phyloP scores from a whole-genome alignment of 148 eudicot species.

The Amaranthus hypochondriacus region DNA sequence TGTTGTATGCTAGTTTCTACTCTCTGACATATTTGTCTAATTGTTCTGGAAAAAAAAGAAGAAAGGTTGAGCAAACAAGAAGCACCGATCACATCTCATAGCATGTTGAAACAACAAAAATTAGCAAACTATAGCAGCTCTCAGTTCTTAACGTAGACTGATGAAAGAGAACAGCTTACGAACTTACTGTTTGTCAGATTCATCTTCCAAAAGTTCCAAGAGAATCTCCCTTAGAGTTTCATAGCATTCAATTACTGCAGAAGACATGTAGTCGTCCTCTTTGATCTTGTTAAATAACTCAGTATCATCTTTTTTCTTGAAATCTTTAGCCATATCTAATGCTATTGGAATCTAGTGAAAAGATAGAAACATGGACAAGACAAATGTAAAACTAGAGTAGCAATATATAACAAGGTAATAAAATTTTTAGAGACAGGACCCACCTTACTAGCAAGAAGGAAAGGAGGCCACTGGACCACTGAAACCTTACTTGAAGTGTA shows the following conservation, averaged over 20 bases:
- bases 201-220: slow-evolving; percentile 46
- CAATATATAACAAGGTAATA: slow-evolving; percentile 9
- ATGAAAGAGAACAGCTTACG: slow-evolving; percentile 33
- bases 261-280: slow-evolving; percentile 75
- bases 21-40: slow-evolving; percentile 49
- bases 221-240: slow-evolving; percentile 73
- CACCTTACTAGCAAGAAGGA: slow-evolving; percentile 98
- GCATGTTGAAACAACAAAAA: not conserved
- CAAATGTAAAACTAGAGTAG: not conserved
- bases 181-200: slow-evolving; percentile 54
- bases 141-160: not conserved
- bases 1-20: slow-evolving; percentile 49
- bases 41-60: slow-evolving; percentile 44
- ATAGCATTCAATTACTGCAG: slow-evolving; percentile 88
- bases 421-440: slow-evolving; percentile 11
- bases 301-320: slow-evolving; percentile 66
- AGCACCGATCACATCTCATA: slow-evolving; percentile 1
- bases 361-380: slow-evolving; percentile 8
- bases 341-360: slow-evolving; percentile 83
- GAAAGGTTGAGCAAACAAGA: not conserved
- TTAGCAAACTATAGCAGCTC: not conserved
- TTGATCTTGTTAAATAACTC: slow-evolving; percentile 78
- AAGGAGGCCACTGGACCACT: slow-evolving; percentile 99
- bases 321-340: slow-evolving; percentile 98
- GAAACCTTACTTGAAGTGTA: slow-evolving; percentile 71